phyloP scores from a whole-genome alignment of 257 asterid genomes.

The Solanum paucissectum region DNA sequence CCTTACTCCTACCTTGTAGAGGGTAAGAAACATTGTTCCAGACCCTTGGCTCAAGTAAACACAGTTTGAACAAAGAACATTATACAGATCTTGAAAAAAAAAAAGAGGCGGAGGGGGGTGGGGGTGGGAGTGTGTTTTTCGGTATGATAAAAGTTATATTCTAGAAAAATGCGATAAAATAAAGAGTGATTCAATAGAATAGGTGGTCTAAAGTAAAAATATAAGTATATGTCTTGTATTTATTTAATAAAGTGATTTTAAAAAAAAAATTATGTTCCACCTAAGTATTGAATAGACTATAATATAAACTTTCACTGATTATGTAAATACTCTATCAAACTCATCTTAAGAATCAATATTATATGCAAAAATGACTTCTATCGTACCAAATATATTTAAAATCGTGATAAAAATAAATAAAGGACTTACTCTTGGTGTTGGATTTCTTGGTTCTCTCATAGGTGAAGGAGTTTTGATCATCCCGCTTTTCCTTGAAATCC shows the following conservation, averaged over 20 bases:
- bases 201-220: not conserved
- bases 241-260: not conserved
- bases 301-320: not conserved
- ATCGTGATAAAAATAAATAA: not conserved
- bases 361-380: not conserved
- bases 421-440: slow-evolving; percentile 55
- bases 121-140: not conserved
- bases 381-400: not conserved
- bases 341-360: not conserved
- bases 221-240: not conserved
- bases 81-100: not conserved
- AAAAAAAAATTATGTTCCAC: not conserved
- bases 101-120: not conserved
- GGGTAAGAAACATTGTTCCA: not conserved
- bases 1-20: not conserved
- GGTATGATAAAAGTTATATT: not conserved
- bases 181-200: not conserved
- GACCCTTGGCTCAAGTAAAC: not conserved
- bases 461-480: slow-evolving; percentile 47
- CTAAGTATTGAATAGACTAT: not conserved
- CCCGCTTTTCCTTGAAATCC: slow-evolving; percentile 27
- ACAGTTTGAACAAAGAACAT: not conserved
- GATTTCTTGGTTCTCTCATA: slow-evolving; percentile 41
- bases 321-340: not conserved
- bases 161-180: not conserved